Base-by-base conservation (phyloP, 495 filamentous ascomycete species). In the Hyaloscypha bicolor region DNA sequence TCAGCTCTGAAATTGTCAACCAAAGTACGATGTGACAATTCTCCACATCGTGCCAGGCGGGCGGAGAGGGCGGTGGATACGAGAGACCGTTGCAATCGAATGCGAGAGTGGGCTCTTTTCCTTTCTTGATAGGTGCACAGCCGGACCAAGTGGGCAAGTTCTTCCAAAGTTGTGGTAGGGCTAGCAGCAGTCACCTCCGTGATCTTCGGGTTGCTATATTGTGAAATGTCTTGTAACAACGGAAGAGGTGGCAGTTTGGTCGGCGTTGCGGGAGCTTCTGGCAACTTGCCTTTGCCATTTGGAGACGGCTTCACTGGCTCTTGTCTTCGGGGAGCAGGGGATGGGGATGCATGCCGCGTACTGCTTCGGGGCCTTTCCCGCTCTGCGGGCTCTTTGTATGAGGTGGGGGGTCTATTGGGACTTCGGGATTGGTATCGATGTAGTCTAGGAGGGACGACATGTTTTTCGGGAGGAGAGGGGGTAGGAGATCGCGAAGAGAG, bases 1-100 rank as follows among this genome's bases (percentile, higher is more conserved):
- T 96, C 94, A 57, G 90, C 88, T 71, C 90, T 91, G 77, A 96
- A 93, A 74, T 87, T 86, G 73, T 99, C 94, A 69, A 95, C 91
- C 73, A 99, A 81, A 69, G 90, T 92, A 21, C 90, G 86, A 77
- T 95, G 89, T 60, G 91, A 87, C 53, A 91, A 86, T 71, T 91
- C 88, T 62, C 91, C 90, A 67, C 89, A 89, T 66, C 91, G 87
- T 77, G 90, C 85, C 75, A 96, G 83, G 62, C 94, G 90, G 68
- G 92, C 87, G 59, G 89, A 93, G 48, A 95, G 83, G 19, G 91
- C 92, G 62, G 90, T 91, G 25, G 90, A 90, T 25, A 92, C 84
- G 68, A 89, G 74, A 65, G 81, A 88, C 73, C 87, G 79, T 64
- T 91, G 87, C 48, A 92, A 82, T 66, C 90, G 86, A 60, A 86